Percentiles rank a stretch among this genome's conserved stretches.
Conservation (phyloP, 73 alveolate genomes). For the Symbiodinium pilosum region DNA sequence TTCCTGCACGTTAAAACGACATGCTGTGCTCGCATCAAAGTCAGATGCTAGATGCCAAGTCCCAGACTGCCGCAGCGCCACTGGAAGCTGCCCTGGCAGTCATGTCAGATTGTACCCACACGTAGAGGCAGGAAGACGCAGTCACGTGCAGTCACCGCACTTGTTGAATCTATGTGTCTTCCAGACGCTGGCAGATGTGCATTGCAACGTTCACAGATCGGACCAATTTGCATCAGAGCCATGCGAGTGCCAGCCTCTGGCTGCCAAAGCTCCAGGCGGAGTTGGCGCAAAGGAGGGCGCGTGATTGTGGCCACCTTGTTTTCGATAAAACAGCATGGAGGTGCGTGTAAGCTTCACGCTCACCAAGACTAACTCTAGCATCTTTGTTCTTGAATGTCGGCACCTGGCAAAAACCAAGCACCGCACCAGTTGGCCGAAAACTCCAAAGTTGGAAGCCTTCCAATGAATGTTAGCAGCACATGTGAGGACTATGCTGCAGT, state of each 20-base stretch:
- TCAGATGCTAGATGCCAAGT: not conserved
- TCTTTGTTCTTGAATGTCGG: not conserved
- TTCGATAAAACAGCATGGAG: no score
- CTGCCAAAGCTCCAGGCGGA: constrained; percentile 79
- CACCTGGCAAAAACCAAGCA: not conserved
- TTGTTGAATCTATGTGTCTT: no score
- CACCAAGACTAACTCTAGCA: not conserved
- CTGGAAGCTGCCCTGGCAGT: constrained; percentile 31
- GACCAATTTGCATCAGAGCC: not conserved
- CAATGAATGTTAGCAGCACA: not conserved
- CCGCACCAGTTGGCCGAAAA: not conserved
- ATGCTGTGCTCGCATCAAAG: no score
- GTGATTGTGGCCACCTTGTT: constrained; percentile 32
- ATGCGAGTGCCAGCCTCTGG: constrained; percentile 44
- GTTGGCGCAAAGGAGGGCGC: constrained; percentile 61
- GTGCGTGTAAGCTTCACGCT: not conserved
- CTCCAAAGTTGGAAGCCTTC: not conserved
- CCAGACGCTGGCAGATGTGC: no score
- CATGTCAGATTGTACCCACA: no score
- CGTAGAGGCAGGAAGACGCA: no score
- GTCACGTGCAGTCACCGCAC: no score
- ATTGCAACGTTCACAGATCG: not conserved
- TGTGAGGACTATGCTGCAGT: no score
- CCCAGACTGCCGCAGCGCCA: constrained; percentile 61
- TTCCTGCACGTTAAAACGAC: no score